Evolutionary conservation across 1,139 yeast genomes (phyloP), one percentile per base, ranked within the genome.

Genomic region (Casaregolazyma lundiana): DNA sequence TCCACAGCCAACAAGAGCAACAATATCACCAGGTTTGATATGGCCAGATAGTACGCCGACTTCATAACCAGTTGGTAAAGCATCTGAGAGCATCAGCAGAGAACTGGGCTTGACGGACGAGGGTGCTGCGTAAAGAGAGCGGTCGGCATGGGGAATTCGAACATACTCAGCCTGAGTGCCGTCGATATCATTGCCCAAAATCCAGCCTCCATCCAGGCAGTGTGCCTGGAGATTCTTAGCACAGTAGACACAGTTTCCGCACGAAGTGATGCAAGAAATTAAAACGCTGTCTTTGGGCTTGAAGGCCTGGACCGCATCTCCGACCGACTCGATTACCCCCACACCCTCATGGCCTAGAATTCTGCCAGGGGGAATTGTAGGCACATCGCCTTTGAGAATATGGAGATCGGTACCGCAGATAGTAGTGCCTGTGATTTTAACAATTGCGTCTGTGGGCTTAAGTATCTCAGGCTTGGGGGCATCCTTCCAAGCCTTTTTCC

Each of bases 321-420:
- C 77, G 22, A 62, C 60, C 37, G 69, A 67, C 30, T 69, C 68
- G 30, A 77, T 65, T 29, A 65, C 61, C 15, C 78, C 78, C 49
- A 76, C 66, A 45, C 78, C 78, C 58, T 77, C 82, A 53, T 77
- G 81, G 8, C 82, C 82, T 56, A 77, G 63, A 8, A 69, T 68
- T 34, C 69, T 62, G 13, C 72, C 69, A 17, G 70, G 62, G 11
- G 67, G 59, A 66, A 76, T 70, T 50, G 71, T 74, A 26, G 78
- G 81, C n/a, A 70, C 73, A 54, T 73, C 76, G 43, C 77, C 77
- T 44, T 67, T 69, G 41, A 68, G 47, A 66, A 74, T 73, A 53
- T 74, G 78, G 38, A 74, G 58, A 52, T 74, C 78, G 0, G 76
- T 63, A 32, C 78, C 78, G 55, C 78, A 74, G 39, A 74, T 72